Conservation (phyloP, 176 grass and related monocot species). For the Avena sativa region DNA sequence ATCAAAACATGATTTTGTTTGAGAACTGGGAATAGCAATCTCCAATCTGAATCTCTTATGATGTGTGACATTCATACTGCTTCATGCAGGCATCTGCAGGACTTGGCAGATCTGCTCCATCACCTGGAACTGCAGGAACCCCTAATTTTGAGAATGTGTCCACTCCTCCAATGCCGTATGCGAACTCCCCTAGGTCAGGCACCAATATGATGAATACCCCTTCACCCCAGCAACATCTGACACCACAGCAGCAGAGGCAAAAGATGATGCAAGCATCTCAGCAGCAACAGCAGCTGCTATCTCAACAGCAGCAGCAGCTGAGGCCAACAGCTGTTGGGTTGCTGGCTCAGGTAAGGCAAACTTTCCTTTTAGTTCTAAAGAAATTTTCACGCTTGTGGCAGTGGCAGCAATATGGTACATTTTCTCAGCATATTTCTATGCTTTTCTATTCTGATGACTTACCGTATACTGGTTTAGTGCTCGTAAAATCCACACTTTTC, state of each 20-base stretch:
- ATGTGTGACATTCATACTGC: conserved; percentile 22
- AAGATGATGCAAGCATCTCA: conserved; percentile 79
- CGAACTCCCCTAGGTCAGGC: conserved; percentile 88
- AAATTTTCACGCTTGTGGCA: neutral
- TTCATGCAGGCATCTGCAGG: conserved; percentile 68
- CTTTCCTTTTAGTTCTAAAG: conserved; percentile 26
- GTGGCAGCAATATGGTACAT: neutral
- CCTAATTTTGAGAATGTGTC: conserved; percentile 84
- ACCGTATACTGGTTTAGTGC: conserved; percentile 2
- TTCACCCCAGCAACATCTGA: conserved; percentile 88
- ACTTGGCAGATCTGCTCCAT: conserved; percentile 78
- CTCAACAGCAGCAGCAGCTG: conserved; percentile 57
- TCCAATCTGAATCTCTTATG: conserved; percentile 15
- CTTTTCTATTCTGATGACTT: neutral
- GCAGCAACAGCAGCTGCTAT: conserved; percentile 64
- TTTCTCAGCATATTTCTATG: neutral
- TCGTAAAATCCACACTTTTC: conserved; percentile 30
- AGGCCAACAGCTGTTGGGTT: conserved; percentile 72
- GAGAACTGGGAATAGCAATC: neutral
- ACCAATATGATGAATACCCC: conserved; percentile 84
- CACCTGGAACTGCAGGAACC: conserved; percentile 66
- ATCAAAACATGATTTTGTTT: conserved; percentile 23
- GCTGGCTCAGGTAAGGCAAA: conserved; percentile 60
- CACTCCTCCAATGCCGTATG: conserved; percentile 91
- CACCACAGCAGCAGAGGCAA: conserved; percentile 68